Percentiles rank a stretch among this genome's conserved stretches.
Evolutionary conservation across 2,329 filamentous ascomycete species (phyloP).

Genomic region (Clarireedia paspali): DNA sequence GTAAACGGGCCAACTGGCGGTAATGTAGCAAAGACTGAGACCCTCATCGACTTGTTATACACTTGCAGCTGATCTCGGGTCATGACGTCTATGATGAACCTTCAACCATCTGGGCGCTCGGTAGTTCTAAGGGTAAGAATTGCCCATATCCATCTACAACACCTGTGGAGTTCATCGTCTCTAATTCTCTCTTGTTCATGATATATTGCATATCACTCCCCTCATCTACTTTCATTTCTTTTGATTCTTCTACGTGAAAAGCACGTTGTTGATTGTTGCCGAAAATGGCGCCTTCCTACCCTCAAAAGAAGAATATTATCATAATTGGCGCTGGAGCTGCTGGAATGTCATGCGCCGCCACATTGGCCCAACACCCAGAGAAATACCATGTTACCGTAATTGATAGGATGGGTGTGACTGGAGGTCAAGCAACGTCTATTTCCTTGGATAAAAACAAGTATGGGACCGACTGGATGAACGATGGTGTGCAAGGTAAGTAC

Average conservation of each 20-base stretch:
- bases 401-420: slow-evolving; percentile 49
- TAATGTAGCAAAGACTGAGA: too few species aligned
- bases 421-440: slow-evolving; percentile 54
- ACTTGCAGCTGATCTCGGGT: not conserved
- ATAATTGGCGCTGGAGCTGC: slow-evolving; percentile 57
- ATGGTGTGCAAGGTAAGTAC: slow-evolving; percentile 51
- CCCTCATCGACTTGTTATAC: too few species aligned
- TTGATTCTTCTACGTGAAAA: too few species aligned
- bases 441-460: slow-evolving; percentile 47
- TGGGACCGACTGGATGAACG: slow-evolving; percentile 53
- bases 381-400: slow-evolving; percentile 59
- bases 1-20: too few species aligned
- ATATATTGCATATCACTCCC: not conserved
- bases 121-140: too few species aligned
- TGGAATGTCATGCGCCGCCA: slow-evolving; percentile 56
- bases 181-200: not conserved
- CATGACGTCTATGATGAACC: slow-evolving; percentile 3
- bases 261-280: not conserved
- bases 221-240: not conserved
- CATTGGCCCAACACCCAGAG: slow-evolving; percentile 56
- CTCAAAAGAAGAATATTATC: slow-evolving; percentile 40
- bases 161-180: not conserved
- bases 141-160: not conserved
- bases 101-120: too few species aligned
- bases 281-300: not conserved